Conservation (phyloP, 495 filamentous ascomycete species). For the Lichina pygmaea region DNA sequence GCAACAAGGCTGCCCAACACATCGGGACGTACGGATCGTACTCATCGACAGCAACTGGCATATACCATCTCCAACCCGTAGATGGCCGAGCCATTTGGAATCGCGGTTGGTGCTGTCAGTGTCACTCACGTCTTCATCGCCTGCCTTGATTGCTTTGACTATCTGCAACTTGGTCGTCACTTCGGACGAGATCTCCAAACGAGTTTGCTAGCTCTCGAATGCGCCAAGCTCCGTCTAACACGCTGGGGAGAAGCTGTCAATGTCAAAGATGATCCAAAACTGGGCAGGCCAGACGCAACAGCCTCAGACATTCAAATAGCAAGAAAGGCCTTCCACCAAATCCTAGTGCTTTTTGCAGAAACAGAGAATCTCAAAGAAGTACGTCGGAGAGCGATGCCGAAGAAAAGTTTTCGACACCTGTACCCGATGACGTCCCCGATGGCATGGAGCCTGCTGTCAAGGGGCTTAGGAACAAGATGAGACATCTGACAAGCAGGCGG, state of each 20-base stretch:
- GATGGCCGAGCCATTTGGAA: slow-evolving; percentile 4
- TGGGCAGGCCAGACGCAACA: background rate
- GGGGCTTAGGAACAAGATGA: background rate
- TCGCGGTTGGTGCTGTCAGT: slow-evolving; percentile 4
- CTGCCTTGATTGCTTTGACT: slow-evolving; percentile 6
- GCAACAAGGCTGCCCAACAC: too few species aligned
- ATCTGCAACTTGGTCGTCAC: slow-evolving; percentile 4
- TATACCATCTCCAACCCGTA: too few species aligned
- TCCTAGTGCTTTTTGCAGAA: background rate
- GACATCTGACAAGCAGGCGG: background rate
- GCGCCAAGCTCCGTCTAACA: slow-evolving; percentile 1
- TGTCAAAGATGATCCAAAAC: background rate
- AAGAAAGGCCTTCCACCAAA: background rate
- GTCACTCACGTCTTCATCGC: slow-evolving; percentile 5
- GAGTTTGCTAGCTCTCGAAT: slow-evolving; percentile 1
- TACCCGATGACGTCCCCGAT: background rate
- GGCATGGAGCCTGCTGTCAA: background rate
- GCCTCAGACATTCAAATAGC: background rate
- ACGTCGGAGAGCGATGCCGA: background rate
- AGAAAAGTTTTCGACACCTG: background rate
- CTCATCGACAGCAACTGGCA: too few species aligned
- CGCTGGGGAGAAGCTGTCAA: background rate
- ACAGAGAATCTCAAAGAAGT: background rate
- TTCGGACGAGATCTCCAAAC: slow-evolving; percentile 2
- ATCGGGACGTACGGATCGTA: too few species aligned